Base-by-base conservation (phyloP, 1,284 basidiomycete species). In the Ustilago loliicola region DNA sequence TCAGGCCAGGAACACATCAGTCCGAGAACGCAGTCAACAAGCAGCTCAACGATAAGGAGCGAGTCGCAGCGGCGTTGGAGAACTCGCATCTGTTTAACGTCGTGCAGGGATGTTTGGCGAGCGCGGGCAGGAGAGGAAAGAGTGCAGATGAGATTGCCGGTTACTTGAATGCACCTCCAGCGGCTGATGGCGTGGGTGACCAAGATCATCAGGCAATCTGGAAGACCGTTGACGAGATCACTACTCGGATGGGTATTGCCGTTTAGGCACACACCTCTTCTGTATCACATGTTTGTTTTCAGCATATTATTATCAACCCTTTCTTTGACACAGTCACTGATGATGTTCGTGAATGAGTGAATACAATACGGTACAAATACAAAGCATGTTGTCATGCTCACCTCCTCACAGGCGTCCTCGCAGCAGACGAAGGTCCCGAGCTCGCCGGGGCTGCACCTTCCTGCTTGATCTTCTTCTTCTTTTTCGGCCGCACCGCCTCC, bases 41-140 rank as follows among this genome's bases (percentile, higher is more conserved):
- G 87, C 96, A 99, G 86, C 89, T 99, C 53, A 98, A 99, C 85
- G 96, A 99, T 88, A 99, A 99, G 87, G 96, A 99, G 88, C 90
- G 96, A 55, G 97, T 99, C 0, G 96, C 96, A 27, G 97, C 97
- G 10, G 97, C 96, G 0, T 89, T 99, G 40, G 96, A 99, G 87
- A 99, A 99, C 87, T 90, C 90, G 11, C 91, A 93, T 48, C 89
- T 99, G 6, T 87, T 98, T 3, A 92, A 93, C 64, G 94, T 96
- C 0, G 91, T 99, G 2, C 95, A 98, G 86, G 92, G 93, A 56
- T 96, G 94, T 85, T 89, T 98, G 40, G 88, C 88, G 9, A 89
- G 89, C 9, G 89, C 90, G 0, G 87, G 88, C 7, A 77, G 86
- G 63, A 80, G 88, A 13, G 88, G 88, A 11, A 75, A 72, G 59